Evolutionary conservation across 1,284 basidiomycete genomes (phyloP).

Genomic region (Trametes pubescens): DNA sequence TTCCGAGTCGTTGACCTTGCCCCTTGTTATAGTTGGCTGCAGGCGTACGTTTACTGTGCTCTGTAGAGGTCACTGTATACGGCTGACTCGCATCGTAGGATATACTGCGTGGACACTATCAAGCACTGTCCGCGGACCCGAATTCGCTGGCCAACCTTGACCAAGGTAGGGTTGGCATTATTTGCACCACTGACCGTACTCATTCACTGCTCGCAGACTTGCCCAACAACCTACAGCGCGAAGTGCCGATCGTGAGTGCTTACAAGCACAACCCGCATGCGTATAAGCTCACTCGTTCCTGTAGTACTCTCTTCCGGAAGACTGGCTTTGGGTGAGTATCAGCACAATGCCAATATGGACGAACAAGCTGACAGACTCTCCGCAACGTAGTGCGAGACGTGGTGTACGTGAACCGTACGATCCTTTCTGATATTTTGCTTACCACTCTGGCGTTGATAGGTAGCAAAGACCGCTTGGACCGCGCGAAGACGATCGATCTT

Average conservation of each 20-base stretch:
- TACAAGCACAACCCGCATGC: background rate
- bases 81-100: conserved; percentile 59
- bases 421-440: conserved; percentile 12
- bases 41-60: conserved; percentile 58
- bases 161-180: conserved; percentile 66
- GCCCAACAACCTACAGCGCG: conserved; percentile 89
- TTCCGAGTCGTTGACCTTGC: conserved; percentile 20
- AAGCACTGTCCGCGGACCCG: conserved; percentile 92
- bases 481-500: conserved; percentile 91
- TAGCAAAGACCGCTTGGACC: conserved; percentile 82
- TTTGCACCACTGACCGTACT: background rate
- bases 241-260: conserved; percentile 84
- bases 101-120: conserved; percentile 91
- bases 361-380: conserved; percentile 1
- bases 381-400: conserved; percentile 76
- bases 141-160: conserved; percentile 95
- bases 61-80: background rate
- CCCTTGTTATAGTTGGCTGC: conserved; percentile 67
- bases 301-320: conserved; percentile 85
- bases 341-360: background rate
- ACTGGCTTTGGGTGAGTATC: conserved; percentile 88
- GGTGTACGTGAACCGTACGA: conserved; percentile 64
- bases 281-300: background rate
- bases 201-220: conserved; percentile 62
- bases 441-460: conserved; percentile 46